Conservation (phyloP, 441 rosid species). For the Arabidopsis lyrata region DNA sequence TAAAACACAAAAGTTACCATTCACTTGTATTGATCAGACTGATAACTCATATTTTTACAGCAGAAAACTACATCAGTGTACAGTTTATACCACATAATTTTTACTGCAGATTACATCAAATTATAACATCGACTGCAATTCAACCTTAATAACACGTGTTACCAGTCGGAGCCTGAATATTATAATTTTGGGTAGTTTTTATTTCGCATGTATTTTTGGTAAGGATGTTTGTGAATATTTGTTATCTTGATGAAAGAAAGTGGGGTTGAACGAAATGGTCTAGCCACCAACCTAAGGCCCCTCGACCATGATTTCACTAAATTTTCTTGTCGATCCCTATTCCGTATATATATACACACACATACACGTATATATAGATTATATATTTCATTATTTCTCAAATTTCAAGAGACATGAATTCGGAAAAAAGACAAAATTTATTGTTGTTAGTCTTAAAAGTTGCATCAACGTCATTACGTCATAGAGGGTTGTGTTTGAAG, state of each 20-base stretch:
- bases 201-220: background rate
- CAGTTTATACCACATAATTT: no score
- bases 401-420: constrained; percentile 3
- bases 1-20: no score
- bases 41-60: no score
- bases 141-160: no score
- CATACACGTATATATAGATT: background rate
- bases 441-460: constrained; percentile 6
- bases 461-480: constrained; percentile 2
- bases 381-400: background rate
- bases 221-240: background rate
- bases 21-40: no score
- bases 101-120: no score
- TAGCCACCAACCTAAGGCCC: constrained; percentile 10
- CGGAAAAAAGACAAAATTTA: background rate
- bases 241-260: background rate
- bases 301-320: background rate
- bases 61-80: no score
- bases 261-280: background rate
- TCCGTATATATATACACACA: background rate
- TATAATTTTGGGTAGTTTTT: background rate
- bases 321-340: background rate
- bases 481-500: constrained; percentile 28
- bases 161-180: no score
- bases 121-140: no score